phyloP scores from a whole-genome alignment of 208 protist species.

The Wallacemonas collosoma region DNA sequence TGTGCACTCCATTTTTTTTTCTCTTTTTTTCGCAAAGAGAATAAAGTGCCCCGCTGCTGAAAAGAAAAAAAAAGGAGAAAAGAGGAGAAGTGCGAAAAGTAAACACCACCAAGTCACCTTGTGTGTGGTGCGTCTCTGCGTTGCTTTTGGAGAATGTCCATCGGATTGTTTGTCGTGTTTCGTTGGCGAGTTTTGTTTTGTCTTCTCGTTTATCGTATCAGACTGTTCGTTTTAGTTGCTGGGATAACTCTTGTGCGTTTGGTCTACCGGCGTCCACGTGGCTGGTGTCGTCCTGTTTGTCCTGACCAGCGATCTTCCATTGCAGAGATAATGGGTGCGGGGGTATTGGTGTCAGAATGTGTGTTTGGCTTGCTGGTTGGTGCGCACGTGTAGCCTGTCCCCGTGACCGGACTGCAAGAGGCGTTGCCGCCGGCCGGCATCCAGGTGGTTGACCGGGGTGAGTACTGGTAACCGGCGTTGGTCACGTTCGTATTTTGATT shows the following conservation, averaged over 20 bases:
- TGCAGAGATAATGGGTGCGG: constrained; percentile 1
- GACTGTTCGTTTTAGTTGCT: no score
- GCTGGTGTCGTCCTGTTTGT: background rate
- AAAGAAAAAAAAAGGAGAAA: constrained; percentile 22
- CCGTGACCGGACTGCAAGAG: background rate
- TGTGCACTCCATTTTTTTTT: no score
- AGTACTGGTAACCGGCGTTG: constrained; percentile 15
- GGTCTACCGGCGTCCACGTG: background rate
- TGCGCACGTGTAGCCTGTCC: background rate
- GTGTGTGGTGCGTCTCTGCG: no score
- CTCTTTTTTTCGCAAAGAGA: background rate
- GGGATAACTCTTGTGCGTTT: background rate
- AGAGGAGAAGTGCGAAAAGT: background rate
- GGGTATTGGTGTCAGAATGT: background rate
- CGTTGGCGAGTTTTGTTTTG: no score
- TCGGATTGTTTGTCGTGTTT: no score
- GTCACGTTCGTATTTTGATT: background rate
- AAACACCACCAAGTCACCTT: background rate
- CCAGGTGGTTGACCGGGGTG: constrained; percentile 9
- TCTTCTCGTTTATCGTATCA: no score
- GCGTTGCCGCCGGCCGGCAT: background rate
- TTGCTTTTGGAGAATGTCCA: no score
- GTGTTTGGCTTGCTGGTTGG: background rate
- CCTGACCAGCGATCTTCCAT: constrained; percentile 8
- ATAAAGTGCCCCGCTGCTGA: background rate